phyloP scores from a whole-genome alignment of 495 filamentous ascomycete genomes.

The Hamigera avellanea region DNA sequence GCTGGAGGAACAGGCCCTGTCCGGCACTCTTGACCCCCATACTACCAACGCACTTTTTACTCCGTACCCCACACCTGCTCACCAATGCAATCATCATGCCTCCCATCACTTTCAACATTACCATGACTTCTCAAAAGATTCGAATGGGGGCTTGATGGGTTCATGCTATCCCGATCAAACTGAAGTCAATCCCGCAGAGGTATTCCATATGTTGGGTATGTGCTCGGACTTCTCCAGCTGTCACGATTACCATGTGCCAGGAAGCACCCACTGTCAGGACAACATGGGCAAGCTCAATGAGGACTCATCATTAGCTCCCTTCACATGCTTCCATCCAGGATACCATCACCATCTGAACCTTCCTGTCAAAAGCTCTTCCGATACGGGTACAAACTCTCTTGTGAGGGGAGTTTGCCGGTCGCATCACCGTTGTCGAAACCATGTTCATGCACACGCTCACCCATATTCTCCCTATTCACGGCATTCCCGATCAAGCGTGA shows the following conservation, averaged over 20 bases:
- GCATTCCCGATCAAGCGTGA: slow-evolving; percentile 30
- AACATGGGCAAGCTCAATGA: slow-evolving; percentile 7
- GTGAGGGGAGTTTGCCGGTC: slow-evolving; percentile 25
- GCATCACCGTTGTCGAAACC: slow-evolving; percentile 26
- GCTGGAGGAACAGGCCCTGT: slow-evolving; percentile 7
- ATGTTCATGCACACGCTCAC: slow-evolving; percentile 24
- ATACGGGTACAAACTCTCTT: slow-evolving; percentile 2
- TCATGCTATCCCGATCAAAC: slow-evolving; percentile 16
- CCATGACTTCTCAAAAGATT: slow-evolving; percentile 22
- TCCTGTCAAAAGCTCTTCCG: background rate
- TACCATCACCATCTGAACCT: background rate
- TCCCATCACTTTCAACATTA: slow-evolving; percentile 22
- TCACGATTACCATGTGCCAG: slow-evolving; percentile 17
- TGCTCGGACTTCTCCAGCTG: slow-evolving; percentile 24
- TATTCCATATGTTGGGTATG: slow-evolving; percentile 32
- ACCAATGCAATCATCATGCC: slow-evolving; percentile 23
- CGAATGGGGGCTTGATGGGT: slow-evolving; percentile 13
- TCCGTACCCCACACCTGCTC: slow-evolving; percentile 19
- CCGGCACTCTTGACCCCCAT: slow-evolving; percentile 8
- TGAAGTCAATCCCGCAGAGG: slow-evolving; percentile 26
- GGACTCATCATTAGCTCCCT: slow-evolving; percentile 7
- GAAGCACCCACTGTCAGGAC: slow-evolving; percentile 8
- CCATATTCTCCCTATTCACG: slow-evolving; percentile 32
- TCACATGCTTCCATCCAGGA: slow-evolving; percentile 9
- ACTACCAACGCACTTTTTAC: slow-evolving; percentile 15